Evolutionary conservation across 306 rosid species (phyloP).

Genomic region (Lotus japonicus): DNA sequence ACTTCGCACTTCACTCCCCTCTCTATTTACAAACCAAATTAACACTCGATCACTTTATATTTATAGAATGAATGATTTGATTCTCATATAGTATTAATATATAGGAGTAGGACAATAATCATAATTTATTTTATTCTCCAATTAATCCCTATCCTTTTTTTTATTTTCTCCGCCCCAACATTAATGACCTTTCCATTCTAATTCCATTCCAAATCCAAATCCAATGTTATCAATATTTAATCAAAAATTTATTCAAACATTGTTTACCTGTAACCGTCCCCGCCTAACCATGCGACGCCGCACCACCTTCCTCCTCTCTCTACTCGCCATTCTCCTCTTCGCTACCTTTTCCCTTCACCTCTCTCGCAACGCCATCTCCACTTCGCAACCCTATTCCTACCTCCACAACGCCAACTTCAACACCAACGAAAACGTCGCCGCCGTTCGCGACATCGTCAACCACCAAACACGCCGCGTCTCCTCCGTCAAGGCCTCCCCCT

Average conservation of each 20-base stretch:
- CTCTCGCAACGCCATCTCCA: slow-evolving; percentile 34
- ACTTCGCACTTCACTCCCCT: too few species aligned
- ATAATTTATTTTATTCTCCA: too few species aligned
- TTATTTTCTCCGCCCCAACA: too few species aligned
- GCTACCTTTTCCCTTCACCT: slow-evolving; percentile 30
- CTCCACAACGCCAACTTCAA: not conserved
- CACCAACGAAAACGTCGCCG: not conserved
- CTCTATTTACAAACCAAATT: too few species aligned
- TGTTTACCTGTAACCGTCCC: not conserved
- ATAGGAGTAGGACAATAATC: too few species aligned
- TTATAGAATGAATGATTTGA: too few species aligned
- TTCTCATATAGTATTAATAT: too few species aligned
- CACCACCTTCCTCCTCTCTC: slow-evolving; percentile 20
- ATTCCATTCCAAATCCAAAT: too few species aligned
- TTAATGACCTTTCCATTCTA: too few species aligned
- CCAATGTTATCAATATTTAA: not conserved
- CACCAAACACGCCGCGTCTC: slow-evolving; percentile 38
- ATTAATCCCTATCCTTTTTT: too few species aligned
- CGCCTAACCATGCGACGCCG: slow-evolving; percentile 35
- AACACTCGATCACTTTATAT: too few species aligned
- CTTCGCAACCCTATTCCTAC: not conserved
- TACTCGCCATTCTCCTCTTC: slow-evolving; percentile 27
- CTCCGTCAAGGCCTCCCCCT: slow-evolving; percentile 20
- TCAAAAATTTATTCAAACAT: not conserved
- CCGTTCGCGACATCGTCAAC: not conserved